These are phyloP conservation scores for Ogataea hybrid DNA, from an alignment of 1,139 yeast species.

Conservation along the genomic window DNA sequence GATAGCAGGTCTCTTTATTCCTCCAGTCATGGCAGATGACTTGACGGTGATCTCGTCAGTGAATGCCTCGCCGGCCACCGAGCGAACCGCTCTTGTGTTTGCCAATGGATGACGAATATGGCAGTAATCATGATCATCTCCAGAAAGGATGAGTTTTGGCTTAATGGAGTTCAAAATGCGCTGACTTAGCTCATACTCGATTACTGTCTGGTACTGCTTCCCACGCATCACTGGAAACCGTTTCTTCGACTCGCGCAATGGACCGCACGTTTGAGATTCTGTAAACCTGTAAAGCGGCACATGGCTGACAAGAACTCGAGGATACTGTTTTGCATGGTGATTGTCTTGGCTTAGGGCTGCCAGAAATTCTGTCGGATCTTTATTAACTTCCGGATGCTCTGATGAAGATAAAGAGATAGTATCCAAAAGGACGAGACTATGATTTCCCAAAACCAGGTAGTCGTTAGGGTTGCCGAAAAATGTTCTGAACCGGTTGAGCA, in stretches of 20 bases:
- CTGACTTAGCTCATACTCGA: conserved; percentile 56
- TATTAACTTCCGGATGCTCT: conserved; percentile 40
- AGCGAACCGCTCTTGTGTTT: conserved; percentile 15
- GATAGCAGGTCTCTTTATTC: conserved; percentile 78
- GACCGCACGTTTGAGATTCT: conserved; percentile 59
- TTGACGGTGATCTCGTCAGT: conserved; percentile 85
- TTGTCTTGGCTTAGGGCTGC: conserved; percentile 29
- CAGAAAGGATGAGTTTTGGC: conserved; percentile 76
- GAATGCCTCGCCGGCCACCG: conserved; percentile 33
- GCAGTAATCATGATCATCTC: conserved; percentile 97
- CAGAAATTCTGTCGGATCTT: conserved; percentile 42
- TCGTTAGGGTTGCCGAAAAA: conserved; percentile 72
- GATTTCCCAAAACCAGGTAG: conserved; percentile 62
- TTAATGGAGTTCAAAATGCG: conserved; percentile 52
- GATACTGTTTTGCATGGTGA: conserved; percentile 38
- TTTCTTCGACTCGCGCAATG: conserved; percentile 58
- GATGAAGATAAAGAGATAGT: conserved; percentile 72
- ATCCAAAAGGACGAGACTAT: conserved; percentile 73
- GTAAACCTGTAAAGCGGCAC: conserved; percentile 72
- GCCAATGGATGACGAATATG: conserved; percentile 58
- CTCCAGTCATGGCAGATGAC: conserved; percentile 91
- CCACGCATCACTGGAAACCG: conserved; percentile 72
- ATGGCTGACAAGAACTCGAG: conserved; percentile 72
- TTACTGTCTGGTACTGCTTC: conserved; percentile 73
- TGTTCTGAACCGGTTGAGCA: conserved; percentile 60